These are phyloP conservation scores for Phytophthora capsici DNA, from an alignment of 352 stramenopile genomes.

Conservation along the genomic window DNA sequence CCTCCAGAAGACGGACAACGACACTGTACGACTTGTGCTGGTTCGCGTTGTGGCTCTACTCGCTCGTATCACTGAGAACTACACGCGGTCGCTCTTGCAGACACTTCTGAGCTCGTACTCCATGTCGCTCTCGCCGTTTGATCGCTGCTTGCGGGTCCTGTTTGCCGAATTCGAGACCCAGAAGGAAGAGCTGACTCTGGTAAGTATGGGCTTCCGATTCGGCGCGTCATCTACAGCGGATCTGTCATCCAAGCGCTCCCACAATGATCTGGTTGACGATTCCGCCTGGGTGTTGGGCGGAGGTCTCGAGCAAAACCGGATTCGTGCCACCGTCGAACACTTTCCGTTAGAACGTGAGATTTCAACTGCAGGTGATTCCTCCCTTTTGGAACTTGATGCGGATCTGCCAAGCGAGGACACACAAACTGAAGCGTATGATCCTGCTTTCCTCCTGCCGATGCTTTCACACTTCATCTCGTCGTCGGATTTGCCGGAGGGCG, in stretches of 20 bases:
- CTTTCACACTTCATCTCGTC: constrained; percentile 79
- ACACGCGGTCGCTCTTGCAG: constrained; percentile 61
- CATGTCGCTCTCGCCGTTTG: constrained; percentile 68
- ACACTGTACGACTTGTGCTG: constrained; percentile 36
- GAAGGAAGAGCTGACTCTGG: constrained; percentile 47
- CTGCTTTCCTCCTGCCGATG: constrained; percentile 79
- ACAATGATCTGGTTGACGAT: constrained; percentile 67
- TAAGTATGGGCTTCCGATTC: constrained; percentile 74
- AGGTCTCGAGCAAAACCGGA: constrained; percentile 64
- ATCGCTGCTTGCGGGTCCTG: constrained; percentile 61
- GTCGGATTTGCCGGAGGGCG: constrained; percentile 60
- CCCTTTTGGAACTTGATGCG: constrained; percentile 39
- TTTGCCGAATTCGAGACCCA: constrained; percentile 68
- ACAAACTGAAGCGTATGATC: constrained; percentile 59
- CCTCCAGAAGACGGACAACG: constrained; percentile 28
- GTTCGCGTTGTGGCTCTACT: constrained; percentile 51
- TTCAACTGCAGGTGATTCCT: constrained; percentile 32
- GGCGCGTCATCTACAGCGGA: constrained; percentile 47
- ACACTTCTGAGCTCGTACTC: constrained; percentile 67
- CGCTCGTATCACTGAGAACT: constrained; percentile 47
- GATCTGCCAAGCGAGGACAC: constrained; percentile 17
- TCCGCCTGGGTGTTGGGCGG: constrained; percentile 70
- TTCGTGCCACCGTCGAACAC: constrained; percentile 72
- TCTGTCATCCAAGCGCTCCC: constrained; percentile 39
- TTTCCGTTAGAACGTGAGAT: constrained; percentile 69